These are phyloP conservation scores for Naganishia kalamii DNA, from an alignment of 768 basidiomycete genomes.

Conservation along the genomic window DNA sequence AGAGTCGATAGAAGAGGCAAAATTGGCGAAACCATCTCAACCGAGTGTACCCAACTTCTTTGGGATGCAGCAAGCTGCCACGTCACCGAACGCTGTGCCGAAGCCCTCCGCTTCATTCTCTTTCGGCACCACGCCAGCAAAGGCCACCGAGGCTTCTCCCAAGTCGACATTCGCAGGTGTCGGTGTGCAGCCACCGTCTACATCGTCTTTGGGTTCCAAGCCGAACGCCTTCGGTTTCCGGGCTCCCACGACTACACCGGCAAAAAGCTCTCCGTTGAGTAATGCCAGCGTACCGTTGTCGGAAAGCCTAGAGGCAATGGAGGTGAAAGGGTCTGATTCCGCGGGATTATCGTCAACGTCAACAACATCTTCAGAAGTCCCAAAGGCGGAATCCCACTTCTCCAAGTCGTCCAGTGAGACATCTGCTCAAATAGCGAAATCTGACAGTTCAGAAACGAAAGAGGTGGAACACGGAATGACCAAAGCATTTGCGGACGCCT, in stretches of 20 bases:
- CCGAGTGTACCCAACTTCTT: not conserved
- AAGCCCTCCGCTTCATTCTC: slow-evolving; percentile 9
- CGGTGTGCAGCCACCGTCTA: slow-evolving; percentile 4
- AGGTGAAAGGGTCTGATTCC: not conserved
- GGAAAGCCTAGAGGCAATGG: not conserved
- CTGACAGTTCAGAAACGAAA: not conserved
- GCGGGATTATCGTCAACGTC: not conserved
- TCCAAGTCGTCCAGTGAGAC: not conserved
- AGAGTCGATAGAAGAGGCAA: not conserved
- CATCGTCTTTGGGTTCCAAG: not conserved
- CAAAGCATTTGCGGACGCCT: not conserved
- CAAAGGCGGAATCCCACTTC: not conserved
- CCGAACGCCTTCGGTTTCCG: slow-evolving; percentile 19
- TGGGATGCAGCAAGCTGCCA: not conserved
- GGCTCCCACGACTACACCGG: slow-evolving; percentile 8
- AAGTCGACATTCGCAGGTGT: not conserved
- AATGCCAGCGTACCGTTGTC: not conserved
- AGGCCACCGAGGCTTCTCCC: not conserved
- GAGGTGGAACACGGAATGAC: not conserved
- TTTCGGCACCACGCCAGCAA: not conserved
- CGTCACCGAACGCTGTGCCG: not conserved
- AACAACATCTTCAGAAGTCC: not conserved
- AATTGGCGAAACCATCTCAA: not conserved
- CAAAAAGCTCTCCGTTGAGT: slow-evolving; percentile 6
- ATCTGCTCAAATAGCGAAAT: not conserved